A percentile compares a stretch with the other conserved stretches of the same genome.
phyloP scores from a whole-genome alignment of 176 grass and related monocot species.

The Oryza coarctata region DNA sequence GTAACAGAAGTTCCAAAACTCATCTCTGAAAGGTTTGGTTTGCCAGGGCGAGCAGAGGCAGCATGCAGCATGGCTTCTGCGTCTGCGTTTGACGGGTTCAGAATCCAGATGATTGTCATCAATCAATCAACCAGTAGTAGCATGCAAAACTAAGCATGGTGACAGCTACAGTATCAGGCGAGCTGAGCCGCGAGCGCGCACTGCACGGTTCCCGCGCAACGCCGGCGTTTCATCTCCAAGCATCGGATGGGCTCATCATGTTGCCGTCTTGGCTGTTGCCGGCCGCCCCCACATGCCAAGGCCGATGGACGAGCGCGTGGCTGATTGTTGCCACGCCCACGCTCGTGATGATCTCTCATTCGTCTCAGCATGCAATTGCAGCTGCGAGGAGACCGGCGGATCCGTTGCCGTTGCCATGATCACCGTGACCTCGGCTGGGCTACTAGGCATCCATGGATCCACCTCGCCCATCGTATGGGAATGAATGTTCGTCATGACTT shows the following conservation, averaged over 20 bases:
- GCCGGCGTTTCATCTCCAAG: not conserved
- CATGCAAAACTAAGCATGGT: too few relatives aligned
- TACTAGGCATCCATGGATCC: not conserved
- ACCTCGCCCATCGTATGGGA: not conserved
- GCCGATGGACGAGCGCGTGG: not conserved
- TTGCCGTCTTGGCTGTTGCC: not conserved
- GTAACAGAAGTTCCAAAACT: not conserved
- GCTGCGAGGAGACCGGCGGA: not conserved
- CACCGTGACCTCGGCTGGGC: not conserved
- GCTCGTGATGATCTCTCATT: not conserved
- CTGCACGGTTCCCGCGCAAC: not conserved
- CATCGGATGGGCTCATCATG: not conserved
- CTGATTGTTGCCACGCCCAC: too few relatives aligned
- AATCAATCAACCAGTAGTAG: not conserved
- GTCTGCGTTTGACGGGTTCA: not conserved
- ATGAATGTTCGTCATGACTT: not conserved
- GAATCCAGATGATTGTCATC: not conserved
- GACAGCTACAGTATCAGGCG: not conserved
- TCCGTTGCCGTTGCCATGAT: not conserved
- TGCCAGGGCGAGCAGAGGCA: not conserved
- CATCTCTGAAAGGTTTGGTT: not conserved
- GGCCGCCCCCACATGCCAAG: not conserved
- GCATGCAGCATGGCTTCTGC: not conserved
- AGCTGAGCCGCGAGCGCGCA: not conserved
- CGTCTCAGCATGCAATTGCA: not conserved